Evolutionary conservation across 768 basidiomycete genomes (phyloP).

Genomic region (Tulasnella sp.): DNA sequence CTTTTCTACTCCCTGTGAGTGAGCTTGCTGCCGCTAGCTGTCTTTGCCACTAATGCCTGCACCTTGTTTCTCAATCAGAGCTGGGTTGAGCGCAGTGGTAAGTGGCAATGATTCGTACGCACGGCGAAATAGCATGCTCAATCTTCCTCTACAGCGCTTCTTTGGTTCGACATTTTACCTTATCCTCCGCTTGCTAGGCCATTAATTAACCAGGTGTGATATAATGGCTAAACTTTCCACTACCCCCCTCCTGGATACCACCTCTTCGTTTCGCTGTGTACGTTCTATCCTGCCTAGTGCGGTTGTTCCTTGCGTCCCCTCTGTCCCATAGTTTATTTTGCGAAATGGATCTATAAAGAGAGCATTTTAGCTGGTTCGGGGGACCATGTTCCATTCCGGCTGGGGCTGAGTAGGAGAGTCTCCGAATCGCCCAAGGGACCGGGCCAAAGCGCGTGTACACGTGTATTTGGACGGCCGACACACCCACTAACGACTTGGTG

Average conservation of each 20-base stretch:
- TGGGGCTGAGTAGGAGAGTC: too few species aligned
- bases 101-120: neutral
- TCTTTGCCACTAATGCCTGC: neutral
- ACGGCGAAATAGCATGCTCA: neutral
- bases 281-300: neutral
- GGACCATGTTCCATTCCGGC: too few species aligned
- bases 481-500: neutral
- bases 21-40: neutral
- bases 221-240: neutral
- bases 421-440: too few species aligned
- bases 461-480: too few species aligned
- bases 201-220: constrained; percentile 19
- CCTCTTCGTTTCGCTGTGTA: neutral
- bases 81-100: constrained; percentile 20
- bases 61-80: neutral
- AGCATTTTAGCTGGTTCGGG: neutral
- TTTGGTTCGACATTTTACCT: constrained; percentile 23
- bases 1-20: constrained; percentile 58
- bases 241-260: neutral
- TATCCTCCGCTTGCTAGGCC: constrained; percentile 22
- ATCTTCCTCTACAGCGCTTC: constrained; percentile 19
- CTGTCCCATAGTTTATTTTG: neutral
- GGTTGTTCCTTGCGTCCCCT: neutral
- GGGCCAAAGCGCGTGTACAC: too few species aligned
- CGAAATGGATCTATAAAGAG: neutral